Conservation (phyloP, 1,284 basidiomycete species). For the Ganoderma resinaceum region DNA sequence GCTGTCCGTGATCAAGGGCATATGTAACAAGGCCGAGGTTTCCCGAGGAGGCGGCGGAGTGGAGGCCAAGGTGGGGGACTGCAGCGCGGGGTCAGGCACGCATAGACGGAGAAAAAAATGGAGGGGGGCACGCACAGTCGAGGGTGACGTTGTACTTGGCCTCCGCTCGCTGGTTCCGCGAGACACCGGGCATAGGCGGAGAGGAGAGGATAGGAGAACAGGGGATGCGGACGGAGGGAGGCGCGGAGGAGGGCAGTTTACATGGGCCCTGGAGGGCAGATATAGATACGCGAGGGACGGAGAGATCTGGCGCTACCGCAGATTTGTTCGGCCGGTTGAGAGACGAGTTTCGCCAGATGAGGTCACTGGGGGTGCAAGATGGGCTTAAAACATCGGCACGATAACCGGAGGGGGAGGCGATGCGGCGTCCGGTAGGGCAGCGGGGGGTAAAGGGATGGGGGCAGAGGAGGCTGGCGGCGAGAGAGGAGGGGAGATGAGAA, state of each 20-base stretch:
- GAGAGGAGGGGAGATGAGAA: slow-evolving; percentile 10
- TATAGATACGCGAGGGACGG: slow-evolving; percentile 26
- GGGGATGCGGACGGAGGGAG: slow-evolving; percentile 12
- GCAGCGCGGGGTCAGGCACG: slow-evolving; percentile 1
- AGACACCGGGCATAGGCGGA: slow-evolving; percentile 40
- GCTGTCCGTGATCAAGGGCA: slow-evolving; percentile 91
- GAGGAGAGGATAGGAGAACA: neutral
- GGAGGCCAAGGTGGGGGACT: slow-evolving; percentile 89
- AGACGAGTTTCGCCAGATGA: slow-evolving; percentile 5
- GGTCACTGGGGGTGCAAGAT: neutral
- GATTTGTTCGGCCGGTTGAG: slow-evolving; percentile 16
- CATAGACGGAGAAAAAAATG: neutral
- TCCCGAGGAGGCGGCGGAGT: slow-evolving; percentile 88
- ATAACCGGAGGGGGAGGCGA: neutral
- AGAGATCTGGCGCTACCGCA: slow-evolving; percentile 28
- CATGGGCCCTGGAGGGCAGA: slow-evolving; percentile 24
- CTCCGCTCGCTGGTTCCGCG: slow-evolving; percentile 53
- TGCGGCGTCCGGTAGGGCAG: neutral
- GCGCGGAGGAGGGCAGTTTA: neutral
- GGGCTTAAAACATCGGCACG: slow-evolving; percentile 6
- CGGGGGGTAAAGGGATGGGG: neutral
- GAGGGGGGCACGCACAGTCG: slow-evolving; percentile 62
- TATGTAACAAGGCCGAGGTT: slow-evolving; percentile 89
- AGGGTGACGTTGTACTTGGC: slow-evolving; percentile 82
- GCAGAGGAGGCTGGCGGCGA: slow-evolving; percentile 1